Evolutionary conservation across 2,329 filamentous ascomycete genomes (phyloP).

Genomic region (Aureobasidium mangrovei): DNA sequence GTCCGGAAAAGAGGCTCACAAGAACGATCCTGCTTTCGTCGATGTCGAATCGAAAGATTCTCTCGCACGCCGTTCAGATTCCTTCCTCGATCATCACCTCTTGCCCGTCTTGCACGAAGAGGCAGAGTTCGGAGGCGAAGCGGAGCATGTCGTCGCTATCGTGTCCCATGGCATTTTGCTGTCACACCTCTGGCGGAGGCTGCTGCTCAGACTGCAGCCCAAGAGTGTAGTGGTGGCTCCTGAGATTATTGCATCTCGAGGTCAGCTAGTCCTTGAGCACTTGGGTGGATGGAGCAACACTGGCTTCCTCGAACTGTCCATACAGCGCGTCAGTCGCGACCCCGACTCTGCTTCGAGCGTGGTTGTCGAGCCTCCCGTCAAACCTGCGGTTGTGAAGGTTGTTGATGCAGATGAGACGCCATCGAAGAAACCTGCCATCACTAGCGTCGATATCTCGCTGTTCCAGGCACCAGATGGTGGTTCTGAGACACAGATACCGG

Average conservation of each 20-base stretch:
- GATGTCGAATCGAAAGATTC: constrained; percentile 60
- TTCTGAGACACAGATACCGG: neutral
- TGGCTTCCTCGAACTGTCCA: constrained; percentile 45
- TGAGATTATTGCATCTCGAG: constrained; percentile 32
- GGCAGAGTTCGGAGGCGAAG: constrained; percentile 10
- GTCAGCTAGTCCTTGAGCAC: constrained; percentile 39
- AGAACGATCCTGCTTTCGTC: constrained; percentile 36
- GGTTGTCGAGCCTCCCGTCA: neutral
- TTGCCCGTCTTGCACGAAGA: constrained; percentile 43
- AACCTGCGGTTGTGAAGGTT: neutral
- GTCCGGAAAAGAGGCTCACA: constrained; percentile 33
- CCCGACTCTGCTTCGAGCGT: neutral
- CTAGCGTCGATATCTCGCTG: neutral
- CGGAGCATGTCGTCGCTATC: constrained; percentile 47
- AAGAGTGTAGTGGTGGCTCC: constrained; percentile 38
- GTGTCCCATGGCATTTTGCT: constrained; percentile 82
- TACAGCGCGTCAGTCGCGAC: neutral
- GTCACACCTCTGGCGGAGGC: constrained; percentile 54
- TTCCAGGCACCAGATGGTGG: neutral
- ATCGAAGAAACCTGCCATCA: neutral
- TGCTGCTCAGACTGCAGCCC: constrained; percentile 49
- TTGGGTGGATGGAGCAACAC: constrained; percentile 58
- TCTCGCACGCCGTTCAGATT: constrained; percentile 55
- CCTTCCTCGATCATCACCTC: constrained; percentile 59
- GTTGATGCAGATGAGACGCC: neutral